These are phyloP conservation scores for Russula sp. DNA, from an alignment of 768 basidiomycete species.

Conservation along the genomic window DNA sequence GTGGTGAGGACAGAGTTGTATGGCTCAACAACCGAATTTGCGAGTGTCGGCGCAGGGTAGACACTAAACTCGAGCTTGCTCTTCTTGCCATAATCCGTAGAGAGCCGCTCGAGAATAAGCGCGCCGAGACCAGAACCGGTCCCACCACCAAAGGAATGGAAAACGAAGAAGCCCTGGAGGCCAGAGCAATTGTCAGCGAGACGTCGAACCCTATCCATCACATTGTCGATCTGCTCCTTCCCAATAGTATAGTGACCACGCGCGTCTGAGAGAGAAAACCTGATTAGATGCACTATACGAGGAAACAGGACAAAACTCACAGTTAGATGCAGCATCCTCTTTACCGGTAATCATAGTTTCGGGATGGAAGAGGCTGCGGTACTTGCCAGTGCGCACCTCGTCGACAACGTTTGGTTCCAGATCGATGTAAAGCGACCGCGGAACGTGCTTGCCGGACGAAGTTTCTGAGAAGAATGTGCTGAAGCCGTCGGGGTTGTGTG, in stretches of 20 bases:
- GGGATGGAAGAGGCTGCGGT: slow-evolving; percentile 97
- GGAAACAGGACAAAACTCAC: slow-evolving; percentile 40
- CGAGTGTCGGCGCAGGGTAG: slow-evolving; percentile 91
- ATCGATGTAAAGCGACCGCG: slow-evolving; percentile 95
- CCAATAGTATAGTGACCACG: slow-evolving; percentile 99
- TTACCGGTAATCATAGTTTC: slow-evolving; percentile 98
- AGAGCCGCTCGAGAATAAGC: slow-evolving; percentile 92
- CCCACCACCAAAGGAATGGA: slow-evolving; percentile 99
- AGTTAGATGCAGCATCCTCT: slow-evolving; percentile 99
- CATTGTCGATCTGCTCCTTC: slow-evolving; percentile 95
- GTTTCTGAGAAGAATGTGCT: slow-evolving; percentile 99
- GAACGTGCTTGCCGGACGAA: slow-evolving; percentile 92
- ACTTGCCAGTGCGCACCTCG: slow-evolving; percentile 92
- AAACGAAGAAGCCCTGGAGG: slow-evolving; percentile 99
- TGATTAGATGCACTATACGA: background rate
- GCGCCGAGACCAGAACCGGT: slow-evolving; percentile 99
- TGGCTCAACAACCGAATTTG: slow-evolving; percentile 96
- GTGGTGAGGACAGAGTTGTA: slow-evolving; percentile 98
- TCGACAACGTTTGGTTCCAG: slow-evolving; percentile 98
- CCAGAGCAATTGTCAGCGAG: slow-evolving; percentile 97
- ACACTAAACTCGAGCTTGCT: slow-evolving; percentile 98
- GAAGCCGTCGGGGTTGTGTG: slow-evolving; percentile 83
- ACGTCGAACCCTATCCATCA: slow-evolving; percentile 95
- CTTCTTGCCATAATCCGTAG: slow-evolving; percentile 99
- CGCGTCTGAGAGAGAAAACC: slow-evolving; percentile 58